phyloP scores from a whole-genome alignment of 441 rosid genomes.

The Gossypium lobatum region DNA sequence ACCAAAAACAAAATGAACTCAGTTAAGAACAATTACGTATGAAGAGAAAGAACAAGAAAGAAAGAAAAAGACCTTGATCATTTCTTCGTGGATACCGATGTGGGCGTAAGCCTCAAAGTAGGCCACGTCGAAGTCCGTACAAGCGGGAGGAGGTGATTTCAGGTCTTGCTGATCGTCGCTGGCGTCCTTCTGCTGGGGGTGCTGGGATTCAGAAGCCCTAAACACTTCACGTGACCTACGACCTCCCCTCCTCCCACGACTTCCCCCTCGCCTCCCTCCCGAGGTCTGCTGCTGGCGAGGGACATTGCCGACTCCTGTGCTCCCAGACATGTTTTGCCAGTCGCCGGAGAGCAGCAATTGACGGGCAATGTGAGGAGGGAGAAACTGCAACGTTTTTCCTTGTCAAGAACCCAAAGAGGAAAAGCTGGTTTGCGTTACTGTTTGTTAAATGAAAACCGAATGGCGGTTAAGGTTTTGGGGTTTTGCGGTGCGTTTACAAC shows the following conservation, averaged over 20 bases:
- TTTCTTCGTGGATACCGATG: constrained; percentile 93
- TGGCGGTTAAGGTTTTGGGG: neutral
- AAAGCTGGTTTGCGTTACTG: neutral
- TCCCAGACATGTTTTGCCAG: constrained; percentile 30
- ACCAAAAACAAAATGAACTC: neutral
- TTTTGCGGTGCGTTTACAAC: neutral
- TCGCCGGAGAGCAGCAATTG: neutral
- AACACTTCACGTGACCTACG: constrained; percentile 30
- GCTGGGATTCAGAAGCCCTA: constrained; percentile 33
- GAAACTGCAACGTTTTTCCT: neutral
- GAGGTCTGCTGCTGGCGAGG: constrained; percentile 23
- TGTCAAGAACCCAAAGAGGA: neutral
- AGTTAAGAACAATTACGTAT: neutral
- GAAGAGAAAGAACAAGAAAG: neutral
- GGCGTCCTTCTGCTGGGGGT: constrained; percentile 18
- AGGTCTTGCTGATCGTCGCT: constrained; percentile 22
- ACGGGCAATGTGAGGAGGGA: neutral
- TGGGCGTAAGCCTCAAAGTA: constrained; percentile 92
- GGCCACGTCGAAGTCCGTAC: constrained; percentile 88
- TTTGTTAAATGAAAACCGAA: neutral
- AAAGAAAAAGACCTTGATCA: constrained; percentile 67
- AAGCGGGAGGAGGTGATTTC: constrained; percentile 55
- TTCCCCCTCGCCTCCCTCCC: constrained; percentile 23
- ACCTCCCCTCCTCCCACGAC: constrained; percentile 23
- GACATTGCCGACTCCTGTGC: constrained; percentile 41